These are phyloP conservation scores for Medicago lupulina DNA, from an alignment of 306 rosid genomes.

Conservation along the genomic window DNA sequence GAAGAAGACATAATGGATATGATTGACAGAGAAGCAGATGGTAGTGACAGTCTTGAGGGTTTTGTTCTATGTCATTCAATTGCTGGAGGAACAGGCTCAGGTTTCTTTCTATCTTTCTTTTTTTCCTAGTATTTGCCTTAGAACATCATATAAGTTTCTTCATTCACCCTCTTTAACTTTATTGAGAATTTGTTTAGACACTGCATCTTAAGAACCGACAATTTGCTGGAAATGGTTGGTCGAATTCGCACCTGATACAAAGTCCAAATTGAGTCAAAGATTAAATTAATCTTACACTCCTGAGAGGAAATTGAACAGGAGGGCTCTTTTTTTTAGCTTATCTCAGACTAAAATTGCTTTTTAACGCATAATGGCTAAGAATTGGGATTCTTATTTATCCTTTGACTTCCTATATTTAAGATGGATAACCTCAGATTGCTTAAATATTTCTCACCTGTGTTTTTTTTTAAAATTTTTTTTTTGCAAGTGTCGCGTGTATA, in stretches of 20 bases:
- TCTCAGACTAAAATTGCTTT: not conserved
- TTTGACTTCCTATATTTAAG: slow-evolving; percentile 10
- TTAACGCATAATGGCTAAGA: not conserved
- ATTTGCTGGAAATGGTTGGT: slow-evolving; percentile 26
- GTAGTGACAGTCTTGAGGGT: slow-evolving; percentile 99
- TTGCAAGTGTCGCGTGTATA: not conserved
- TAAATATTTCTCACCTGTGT: slow-evolving; percentile 26
- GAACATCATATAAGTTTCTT: slow-evolving; percentile 23
- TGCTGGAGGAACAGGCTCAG: slow-evolving; percentile 99
- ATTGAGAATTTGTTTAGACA: slow-evolving; percentile 10
- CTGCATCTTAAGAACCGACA: not conserved
- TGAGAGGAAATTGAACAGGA: slow-evolving; percentile 18
- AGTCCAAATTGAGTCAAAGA: not conserved
- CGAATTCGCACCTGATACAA: slow-evolving; percentile 10
- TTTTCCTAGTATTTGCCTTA: slow-evolving; percentile 9
- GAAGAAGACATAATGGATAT: slow-evolving; percentile 99
- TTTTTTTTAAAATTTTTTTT: not conserved
- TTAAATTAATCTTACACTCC: not conserved
- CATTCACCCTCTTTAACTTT: slow-evolving; percentile 19
- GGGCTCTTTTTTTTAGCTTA: slow-evolving; percentile 12
- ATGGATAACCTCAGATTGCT: slow-evolving; percentile 30
- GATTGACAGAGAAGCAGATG: slow-evolving; percentile 99
- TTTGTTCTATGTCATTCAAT: slow-evolving; percentile 98
- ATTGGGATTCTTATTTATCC: slow-evolving; percentile 9
- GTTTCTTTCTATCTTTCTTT: slow-evolving; percentile 53